Evolutionary conservation across 1,284 basidiomycete genomes (phyloP).

Genomic region (Ganoderma lingzhi): DNA sequence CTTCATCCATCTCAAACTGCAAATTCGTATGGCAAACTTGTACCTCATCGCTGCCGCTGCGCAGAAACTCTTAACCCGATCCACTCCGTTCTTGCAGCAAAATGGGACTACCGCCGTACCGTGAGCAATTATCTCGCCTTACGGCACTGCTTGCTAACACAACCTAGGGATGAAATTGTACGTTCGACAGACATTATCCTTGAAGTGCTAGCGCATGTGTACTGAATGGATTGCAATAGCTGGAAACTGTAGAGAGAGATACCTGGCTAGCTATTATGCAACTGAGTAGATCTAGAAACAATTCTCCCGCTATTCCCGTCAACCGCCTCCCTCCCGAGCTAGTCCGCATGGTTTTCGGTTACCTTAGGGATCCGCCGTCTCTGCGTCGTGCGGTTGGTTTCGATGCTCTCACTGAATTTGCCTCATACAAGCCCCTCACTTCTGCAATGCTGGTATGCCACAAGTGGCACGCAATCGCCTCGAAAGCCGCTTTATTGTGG

Average conservation of each 20-base stretch:
- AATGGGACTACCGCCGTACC: too few relatives aligned
- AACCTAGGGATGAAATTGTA: background rate
- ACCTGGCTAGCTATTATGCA: background rate
- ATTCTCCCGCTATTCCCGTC: background rate
- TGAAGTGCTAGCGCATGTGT: background rate
- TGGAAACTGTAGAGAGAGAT: background rate
- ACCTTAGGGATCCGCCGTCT: too few relatives aligned
- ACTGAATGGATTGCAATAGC: background rate
- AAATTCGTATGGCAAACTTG: too few relatives aligned
- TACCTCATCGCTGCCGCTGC: too few relatives aligned
- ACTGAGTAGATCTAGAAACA: background rate
- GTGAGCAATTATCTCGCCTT: background rate
- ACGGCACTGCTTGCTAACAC: background rate
- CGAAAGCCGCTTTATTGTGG: background rate
- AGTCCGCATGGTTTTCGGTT: background rate
- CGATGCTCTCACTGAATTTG: too few relatives aligned
- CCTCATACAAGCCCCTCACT: background rate
- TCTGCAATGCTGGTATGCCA: background rate
- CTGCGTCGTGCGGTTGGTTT: too few relatives aligned
- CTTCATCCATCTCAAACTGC: too few relatives aligned
- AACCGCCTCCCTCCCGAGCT: background rate
- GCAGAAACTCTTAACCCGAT: too few relatives aligned
- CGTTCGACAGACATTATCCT: background rate
- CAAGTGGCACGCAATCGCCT: slow-evolving; percentile 1
- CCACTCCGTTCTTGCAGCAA: background rate